Percentiles rank a stretch among this genome's conserved stretches.
Conservation (phyloP, 2,329 filamentous ascomycete species). For the Fusarium scirpi region DNA sequence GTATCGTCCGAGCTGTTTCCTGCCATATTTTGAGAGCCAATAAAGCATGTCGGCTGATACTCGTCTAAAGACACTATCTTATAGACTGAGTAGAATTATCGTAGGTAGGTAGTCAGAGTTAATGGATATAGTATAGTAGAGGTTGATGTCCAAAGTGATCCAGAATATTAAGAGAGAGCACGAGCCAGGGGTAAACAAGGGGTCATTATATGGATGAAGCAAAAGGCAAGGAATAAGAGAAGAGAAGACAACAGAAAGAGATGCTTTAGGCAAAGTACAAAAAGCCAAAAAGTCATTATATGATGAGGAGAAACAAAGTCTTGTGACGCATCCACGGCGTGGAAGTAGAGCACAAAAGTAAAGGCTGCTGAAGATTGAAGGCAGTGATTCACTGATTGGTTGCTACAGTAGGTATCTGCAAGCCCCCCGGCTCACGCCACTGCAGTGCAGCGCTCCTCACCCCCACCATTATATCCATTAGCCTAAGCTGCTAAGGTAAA, state of each 20-base stretch:
- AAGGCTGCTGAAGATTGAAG: slow-evolving; percentile 29
- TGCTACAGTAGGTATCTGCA: slow-evolving; percentile 13
- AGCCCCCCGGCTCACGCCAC: slow-evolving; percentile 2
- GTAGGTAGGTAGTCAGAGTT: neutral
- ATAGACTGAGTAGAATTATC: neutral
- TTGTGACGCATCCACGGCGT: slow-evolving; percentile 25
- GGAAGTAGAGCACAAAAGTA: neutral
- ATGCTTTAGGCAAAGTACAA: neutral
- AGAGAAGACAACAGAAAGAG: slow-evolving; percentile 6
- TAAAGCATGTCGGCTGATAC: slow-evolving; percentile 43
- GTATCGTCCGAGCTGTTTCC: slow-evolving; percentile 49
- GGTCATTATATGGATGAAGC: slow-evolving; percentile 4
- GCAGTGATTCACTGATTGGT: slow-evolving; percentile 12
- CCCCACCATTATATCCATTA: slow-evolving; percentile 29
- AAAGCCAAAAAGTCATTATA: neutral
- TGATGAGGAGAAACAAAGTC: slow-evolving; percentile 13
- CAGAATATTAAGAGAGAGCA: slow-evolving; percentile 25
- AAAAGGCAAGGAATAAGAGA: slow-evolving; percentile 4
- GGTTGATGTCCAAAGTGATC: slow-evolving; percentile 12
- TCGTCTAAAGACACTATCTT: slow-evolving; percentile 15
- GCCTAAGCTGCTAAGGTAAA: slow-evolving; percentile 33
- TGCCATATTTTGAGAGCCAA: slow-evolving; percentile 43
- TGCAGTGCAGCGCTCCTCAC: neutral
- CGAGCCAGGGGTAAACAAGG: slow-evolving; percentile 27
- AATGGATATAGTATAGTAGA: neutral